Base-by-base conservation (phyloP, 768 basidiomycete genomes). In the Kwoniella sp. region DNA sequence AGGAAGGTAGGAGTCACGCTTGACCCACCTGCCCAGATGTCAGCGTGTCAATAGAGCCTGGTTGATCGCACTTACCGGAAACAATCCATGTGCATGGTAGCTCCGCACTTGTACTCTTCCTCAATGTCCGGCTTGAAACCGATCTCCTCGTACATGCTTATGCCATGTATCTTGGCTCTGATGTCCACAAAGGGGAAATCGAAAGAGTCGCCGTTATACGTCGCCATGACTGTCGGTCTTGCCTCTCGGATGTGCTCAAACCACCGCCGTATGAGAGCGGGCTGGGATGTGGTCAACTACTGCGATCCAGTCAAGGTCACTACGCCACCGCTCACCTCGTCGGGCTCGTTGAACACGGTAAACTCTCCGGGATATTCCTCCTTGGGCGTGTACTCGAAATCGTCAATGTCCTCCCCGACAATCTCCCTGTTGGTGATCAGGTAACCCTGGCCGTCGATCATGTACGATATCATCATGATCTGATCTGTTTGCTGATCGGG, bases 401-500 rank as follows among this genome's bases (percentile, higher is more conserved):
- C 88, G 36, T 95, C 91, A 56, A 99, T 96, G 67, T 98, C 89
- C 69, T 96, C 92, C 56, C 86, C 84, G 53, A 98, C 89, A 44
- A 98, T 96, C 60, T 99, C 95, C 36, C 95, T 81, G 66, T 98
- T 98, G 19, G 90, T 95, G 74, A 99, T 96, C 56, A 99, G 82
- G 70, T 87, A 99, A 0, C 95, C 95, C 73, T 76, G 70, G 0
- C 91, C 93, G 70, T 99, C 95, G 15, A 99, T 79, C 92, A 99
- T 98, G 76, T 98, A 99, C 37, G 95, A 99, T 59, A 99, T 98
- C 95, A 99, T 99, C 93, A 99, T 99, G 65, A 99, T 90, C 71
- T 96, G 92, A 77, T 98, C 95, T 22, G 89, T 85, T 6, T 83
- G 82, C 62, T 91, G 86, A 77, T 98, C 95, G 0, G 95, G 93